These are phyloP conservation scores for Leptosphaerulina australis DNA, from an alignment of 2,329 filamentous ascomycete genomes.

Conservation along the genomic window DNA sequence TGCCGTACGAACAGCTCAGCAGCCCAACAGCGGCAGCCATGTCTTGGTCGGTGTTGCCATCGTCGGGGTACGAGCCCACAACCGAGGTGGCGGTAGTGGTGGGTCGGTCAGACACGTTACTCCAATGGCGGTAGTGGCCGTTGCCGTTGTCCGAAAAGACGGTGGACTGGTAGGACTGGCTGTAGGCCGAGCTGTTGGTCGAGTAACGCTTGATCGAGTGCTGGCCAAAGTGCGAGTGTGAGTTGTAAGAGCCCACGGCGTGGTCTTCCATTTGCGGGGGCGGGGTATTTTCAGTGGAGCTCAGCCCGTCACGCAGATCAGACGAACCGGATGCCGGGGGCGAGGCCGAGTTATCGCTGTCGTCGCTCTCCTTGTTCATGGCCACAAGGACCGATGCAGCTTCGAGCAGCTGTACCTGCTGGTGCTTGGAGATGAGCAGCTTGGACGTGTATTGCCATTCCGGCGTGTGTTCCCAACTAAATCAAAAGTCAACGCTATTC, in stretches of 20 bases:
- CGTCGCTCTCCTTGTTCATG: slow-evolving; percentile 73
- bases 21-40: slow-evolving; percentile 89
- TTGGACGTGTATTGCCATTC: slow-evolving; percentile 98
- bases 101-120: slow-evolving; percentile 72
- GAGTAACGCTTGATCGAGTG: slow-evolving; percentile 54
- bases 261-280: slow-evolving; percentile 76
- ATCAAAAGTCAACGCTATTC: slow-evolving; percentile 42
- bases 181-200: slow-evolving; percentile 59
- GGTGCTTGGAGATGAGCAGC: slow-evolving; percentile 97
- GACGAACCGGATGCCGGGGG: slow-evolving; percentile 82
- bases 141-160: slow-evolving; percentile 62
- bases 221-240: slow-evolving; percentile 42
- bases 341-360: slow-evolving; percentile 83
- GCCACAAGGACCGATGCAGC: slow-evolving; percentile 93
- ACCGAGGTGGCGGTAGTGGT: slow-evolving; percentile 68
- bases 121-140: slow-evolving; percentile 72
- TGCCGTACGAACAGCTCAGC: slow-evolving; percentile 89
- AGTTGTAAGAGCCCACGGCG: slow-evolving; percentile 54
- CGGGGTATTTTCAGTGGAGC: slow-evolving; percentile 91
- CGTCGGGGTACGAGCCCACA: slow-evolving; percentile 70
- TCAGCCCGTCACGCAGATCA: slow-evolving; percentile 74
- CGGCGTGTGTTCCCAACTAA: slow-evolving; percentile 98
- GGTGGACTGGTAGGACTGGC: slow-evolving; percentile 82
- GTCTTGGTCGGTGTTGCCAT: slow-evolving; percentile 74
- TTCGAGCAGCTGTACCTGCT: slow-evolving; percentile 96